Base-by-base conservation (phyloP, 495 filamentous ascomycete species). In the Thermothielavioides terrestris region DNA sequence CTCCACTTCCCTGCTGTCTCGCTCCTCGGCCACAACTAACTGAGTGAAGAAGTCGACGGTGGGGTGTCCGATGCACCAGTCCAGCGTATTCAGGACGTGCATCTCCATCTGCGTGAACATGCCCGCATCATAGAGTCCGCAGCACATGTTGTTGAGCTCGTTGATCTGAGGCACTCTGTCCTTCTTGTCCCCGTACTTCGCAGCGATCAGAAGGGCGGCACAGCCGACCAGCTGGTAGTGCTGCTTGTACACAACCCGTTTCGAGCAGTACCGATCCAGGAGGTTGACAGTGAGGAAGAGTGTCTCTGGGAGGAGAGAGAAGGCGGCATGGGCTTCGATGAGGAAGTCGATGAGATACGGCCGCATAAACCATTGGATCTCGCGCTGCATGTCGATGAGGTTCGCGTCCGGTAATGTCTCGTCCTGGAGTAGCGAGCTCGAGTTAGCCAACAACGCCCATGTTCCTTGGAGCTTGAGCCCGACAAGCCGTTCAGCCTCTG, bases 71-170 rank as follows among this genome's bases (percentile, higher is more conserved):
- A 99, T 84, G 56, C 83, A 80, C 94, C 94, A 99, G 52, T 87
- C 85, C 51, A 99, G 77, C n/a, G 92, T 97, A 69, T 94, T 89
- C 57, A 99, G 76, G 9, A 99, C 92, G 67, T 99, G 92, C 91
- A 94, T 96, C 67, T 99, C 92, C 94, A 99, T 97, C 69, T 99
- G 92, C 14, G 87, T 90, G 70, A 99, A 99, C 92, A 99, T 97
- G 63, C 95, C 92, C 12, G 95, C 90, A 64, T 99, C 92, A 66
- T 99, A 99, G 21, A 96, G 79, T 15, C 84, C 87, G 74, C 94
- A 97, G 74, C 92, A 99, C 94, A 99, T 97, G 42, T 89, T 89
- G 76, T 94, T 95, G 50, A 99, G 73, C 59, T 99, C 92, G 61
- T 86, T 81, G 66, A 99, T 90, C 31, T 89, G 89, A 14, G 92